A percentile compares a stretch with the other conserved stretches of the same genome.
phyloP scores from a whole-genome alignment of 164 flowering plant genomes.

The Kalanchoe fedtschenkoi region DNA sequence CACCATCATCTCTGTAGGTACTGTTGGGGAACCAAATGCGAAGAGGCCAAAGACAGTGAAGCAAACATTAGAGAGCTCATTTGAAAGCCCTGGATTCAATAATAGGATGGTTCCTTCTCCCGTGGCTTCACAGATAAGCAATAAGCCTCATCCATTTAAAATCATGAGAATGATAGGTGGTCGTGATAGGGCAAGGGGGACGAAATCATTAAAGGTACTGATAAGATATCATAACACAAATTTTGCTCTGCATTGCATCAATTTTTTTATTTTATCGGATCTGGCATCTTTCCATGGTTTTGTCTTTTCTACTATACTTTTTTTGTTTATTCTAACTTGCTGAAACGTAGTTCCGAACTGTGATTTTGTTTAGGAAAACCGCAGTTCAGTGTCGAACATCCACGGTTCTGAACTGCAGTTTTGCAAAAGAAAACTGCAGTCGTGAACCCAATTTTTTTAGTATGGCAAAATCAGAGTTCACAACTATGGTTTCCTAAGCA shows the following conservation, averaged over 20 bases:
- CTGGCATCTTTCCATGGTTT: too few species aligned
- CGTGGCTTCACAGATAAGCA: slow-evolving; percentile 90
- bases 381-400: too few species aligned
- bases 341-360: too few species aligned
- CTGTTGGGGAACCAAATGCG: slow-evolving; percentile 41
- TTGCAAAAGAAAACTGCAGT: too few species aligned
- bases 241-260: neutral
- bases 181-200: slow-evolving; percentile 64
- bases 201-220: slow-evolving; percentile 62
- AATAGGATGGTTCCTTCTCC: slow-evolving; percentile 72
- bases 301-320: too few species aligned
- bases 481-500: too few species aligned
- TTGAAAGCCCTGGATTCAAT: slow-evolving; percentile 36
- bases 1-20: slow-evolving; percentile 29
- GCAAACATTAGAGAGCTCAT: slow-evolving; percentile 49
- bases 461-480: too few species aligned
- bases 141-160: slow-evolving; percentile 73
- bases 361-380: too few species aligned
- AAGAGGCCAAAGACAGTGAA: slow-evolving; percentile 73
- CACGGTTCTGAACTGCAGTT: too few species aligned
- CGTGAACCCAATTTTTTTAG: too few species aligned
- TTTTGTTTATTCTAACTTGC: too few species aligned
- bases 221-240: neutral
- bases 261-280: too few species aligned
- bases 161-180: slow-evolving; percentile 58